Base-by-base conservation (phyloP, 225 moss, liverwort and hornwort species). In the Straminergon stramineum region DNA sequence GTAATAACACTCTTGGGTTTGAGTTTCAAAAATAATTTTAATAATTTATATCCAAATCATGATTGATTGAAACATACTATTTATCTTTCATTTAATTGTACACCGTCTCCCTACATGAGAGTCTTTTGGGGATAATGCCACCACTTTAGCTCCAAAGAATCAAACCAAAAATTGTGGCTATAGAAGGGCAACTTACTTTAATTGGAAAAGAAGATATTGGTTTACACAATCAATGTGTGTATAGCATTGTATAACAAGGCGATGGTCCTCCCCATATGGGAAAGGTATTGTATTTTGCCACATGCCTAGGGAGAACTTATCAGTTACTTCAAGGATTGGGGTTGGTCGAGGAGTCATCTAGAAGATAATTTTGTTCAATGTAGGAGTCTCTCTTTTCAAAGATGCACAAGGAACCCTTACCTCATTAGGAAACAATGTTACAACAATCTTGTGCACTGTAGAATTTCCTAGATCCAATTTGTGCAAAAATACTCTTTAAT, bases 31-130 rank as follows among this genome's bases (percentile, higher is more conserved):
- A 31, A 48, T 48, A 18, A 75, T 10, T 30, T 75, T 11, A 11
- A 30, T 17, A 45, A 30, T 17, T 75, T 11, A 48, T 30, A 30
- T 30, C 7, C 31, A 75, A 48, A 10, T 48, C 11, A 5, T 0
- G 0, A 74, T 11, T 45, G 17, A 30, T 4, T 45, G 0, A 31
- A 75, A 75, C 17, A 75, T 30, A 11, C 11, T 48, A 18, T 43
- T 30, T 74, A 31, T 31, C 2, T 31, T 31, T 48, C 31, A 48
- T 16, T 17, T 30, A 3, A 6, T 45, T 30, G 32, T 32, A 1
- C 14, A 26, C 3, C 1, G 0, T 70, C 39, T 9, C 15, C 43
- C 5, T 1, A 45, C 5, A 9, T 6, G 5, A 17, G 5, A 16
- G 0, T 28, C 28, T 23, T 12, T 12, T 19, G 3, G 5, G 6